phyloP scores from a whole-genome alignment of 2,329 filamentous ascomycete genomes.

The Septoria petroselini region DNA sequence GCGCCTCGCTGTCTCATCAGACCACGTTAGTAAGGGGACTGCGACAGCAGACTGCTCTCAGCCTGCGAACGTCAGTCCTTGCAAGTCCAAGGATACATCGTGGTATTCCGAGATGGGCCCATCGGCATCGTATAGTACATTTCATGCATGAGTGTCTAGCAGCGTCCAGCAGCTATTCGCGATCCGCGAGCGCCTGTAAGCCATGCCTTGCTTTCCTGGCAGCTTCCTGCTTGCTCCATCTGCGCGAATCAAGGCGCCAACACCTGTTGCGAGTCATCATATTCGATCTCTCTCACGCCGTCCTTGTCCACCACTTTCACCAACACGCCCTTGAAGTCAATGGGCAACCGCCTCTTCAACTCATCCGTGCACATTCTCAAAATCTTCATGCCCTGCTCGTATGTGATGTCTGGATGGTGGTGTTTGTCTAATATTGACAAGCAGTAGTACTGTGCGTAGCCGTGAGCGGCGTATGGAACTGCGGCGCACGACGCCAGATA shows the following conservation, averaged over 20 bases:
- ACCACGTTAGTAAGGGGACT: too few relatives aligned
- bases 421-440: conserved; percentile 97
- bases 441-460: conserved; percentile 99
- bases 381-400: conserved; percentile 87
- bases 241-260: conserved; percentile 28
- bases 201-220: too few relatives aligned
- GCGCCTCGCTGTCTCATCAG: too few relatives aligned
- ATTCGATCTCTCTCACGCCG: conserved; percentile 79
- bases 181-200: too few relatives aligned
- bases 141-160: too few relatives aligned
- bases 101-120: too few relatives aligned
- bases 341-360: conserved; percentile 90
- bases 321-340: conserved; percentile 90
- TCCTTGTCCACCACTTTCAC: conserved; percentile 97
- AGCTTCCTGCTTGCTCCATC: background rate
- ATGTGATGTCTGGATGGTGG: conserved; percentile 88
- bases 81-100: too few relatives aligned
- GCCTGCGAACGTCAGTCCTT: too few relatives aligned
- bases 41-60: too few relatives aligned
- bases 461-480: conserved; percentile 92
- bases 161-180: too few relatives aligned
- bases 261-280: conserved; percentile 60
- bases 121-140: too few relatives aligned
- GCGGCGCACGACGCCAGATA: conserved; percentile 43
- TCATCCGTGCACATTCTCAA: conserved; percentile 94